Evolutionary conservation across 2,329 filamentous ascomycete genomes (phyloP), one percentile per base, ranked within the genome.

Genomic region (Talaromyces sp.): DNA sequence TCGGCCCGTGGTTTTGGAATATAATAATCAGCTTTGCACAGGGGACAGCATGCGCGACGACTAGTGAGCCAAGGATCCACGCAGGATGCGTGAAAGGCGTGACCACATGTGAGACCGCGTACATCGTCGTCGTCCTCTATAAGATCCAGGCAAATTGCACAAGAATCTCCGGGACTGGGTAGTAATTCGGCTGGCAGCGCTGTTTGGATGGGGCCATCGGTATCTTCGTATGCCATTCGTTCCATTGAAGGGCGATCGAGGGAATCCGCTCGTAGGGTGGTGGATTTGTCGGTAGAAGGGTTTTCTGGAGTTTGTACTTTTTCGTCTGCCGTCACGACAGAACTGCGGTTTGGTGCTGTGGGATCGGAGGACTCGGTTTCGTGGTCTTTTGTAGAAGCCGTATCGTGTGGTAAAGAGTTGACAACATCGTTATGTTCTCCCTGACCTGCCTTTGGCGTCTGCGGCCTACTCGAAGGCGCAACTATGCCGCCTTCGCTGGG

Each of bases 21-120:
- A 75, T 96, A 98, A 76, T 98, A 99, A 73, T 99, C 95, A 47
- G 94, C 91, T 79, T 99, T 99, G 82, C 95, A 99, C 6, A 99
- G 87, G 5, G 95, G 95, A 74, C 95, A 99, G 80, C 94, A 98
- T 30, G 95, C 95, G 67, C 94, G 89, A 65, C 95, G 87, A 72
- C 90, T 93, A 9, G 95, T 99, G 65, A 99, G 80, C 95, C 95
- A 99, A 10, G 95, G 95, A 69, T 99, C 95, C 56, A 99, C 86
- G 73, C 95, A 99, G 44, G 89, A 91, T 57, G 92, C 93, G 74
- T 99, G 95, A 85, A 98, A 99, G 59, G 94, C 93, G 76, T 99
- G 95, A n/a, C 95, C 95, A 71, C 95, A 99, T 4, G 91, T 92
- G 64, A 99, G 80, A 2, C 95, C 95, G 68, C 95, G 91, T 56